These are phyloP conservation scores for Penicillium freii DNA, from an alignment of 2,329 filamentous ascomycete genomes.

Conservation along the genomic window DNA sequence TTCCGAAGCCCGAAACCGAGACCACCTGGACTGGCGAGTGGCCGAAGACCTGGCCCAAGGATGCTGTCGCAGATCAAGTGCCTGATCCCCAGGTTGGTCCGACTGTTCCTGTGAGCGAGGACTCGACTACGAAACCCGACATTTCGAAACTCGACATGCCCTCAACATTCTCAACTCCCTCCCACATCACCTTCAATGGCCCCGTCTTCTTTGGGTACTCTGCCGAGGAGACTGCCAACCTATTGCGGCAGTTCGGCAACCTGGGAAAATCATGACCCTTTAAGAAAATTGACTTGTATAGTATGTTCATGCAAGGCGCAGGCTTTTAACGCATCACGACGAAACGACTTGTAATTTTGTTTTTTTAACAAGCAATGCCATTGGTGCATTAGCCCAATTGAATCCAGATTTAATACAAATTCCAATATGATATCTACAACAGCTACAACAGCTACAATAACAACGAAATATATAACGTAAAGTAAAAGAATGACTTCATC, in stretches of 20 bases:
- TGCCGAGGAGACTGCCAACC: constrained; percentile 73
- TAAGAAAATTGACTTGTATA: neutral
- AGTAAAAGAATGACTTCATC: constrained; percentile 2
- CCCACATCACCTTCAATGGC: constrained; percentile 84
- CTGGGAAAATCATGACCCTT: constrained; percentile 13
- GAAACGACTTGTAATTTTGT: constrained; percentile 14
- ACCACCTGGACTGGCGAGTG: neutral
- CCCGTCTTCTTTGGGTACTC: constrained; percentile 93
- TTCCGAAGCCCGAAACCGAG: neutral
- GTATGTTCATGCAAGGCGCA: constrained; percentile 9
- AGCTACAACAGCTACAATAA: neutral
- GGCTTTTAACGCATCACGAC: constrained; percentile 16
- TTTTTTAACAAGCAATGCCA: neutral
- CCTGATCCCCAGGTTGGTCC: neutral
- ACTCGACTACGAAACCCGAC: constrained; percentile 8
- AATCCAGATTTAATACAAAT: neutral
- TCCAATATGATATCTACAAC: neutral
- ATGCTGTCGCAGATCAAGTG: neutral
- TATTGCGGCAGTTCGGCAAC: constrained; percentile 61
- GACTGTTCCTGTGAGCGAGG: constrained; percentile 8
- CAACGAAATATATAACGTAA: neutral
- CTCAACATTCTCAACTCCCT: constrained; percentile 29
- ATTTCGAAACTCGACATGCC: constrained; percentile 7
- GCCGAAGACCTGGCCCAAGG: constrained; percentile 1
- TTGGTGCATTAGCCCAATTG: neutral